phyloP scores from a whole-genome alignment of 169 alveolate species.

The Plasmodium cynomolgi region DNA sequence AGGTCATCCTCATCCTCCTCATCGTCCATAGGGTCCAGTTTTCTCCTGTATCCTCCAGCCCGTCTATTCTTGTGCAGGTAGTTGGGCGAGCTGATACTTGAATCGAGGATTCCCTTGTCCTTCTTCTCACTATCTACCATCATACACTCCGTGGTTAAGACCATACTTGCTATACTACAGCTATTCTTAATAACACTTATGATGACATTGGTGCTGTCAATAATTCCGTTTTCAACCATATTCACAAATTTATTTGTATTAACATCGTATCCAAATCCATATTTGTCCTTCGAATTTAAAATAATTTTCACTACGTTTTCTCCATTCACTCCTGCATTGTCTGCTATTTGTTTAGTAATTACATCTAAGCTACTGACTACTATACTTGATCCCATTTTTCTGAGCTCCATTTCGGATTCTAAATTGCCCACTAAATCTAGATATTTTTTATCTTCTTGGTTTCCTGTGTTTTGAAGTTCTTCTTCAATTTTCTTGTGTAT shows the following conservation, averaged over 20 bases:
- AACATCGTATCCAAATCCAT: slow-evolving; percentile 92
- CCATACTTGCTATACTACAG: slow-evolving; percentile 91
- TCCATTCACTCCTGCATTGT: slow-evolving; percentile 90
- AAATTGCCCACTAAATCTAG: slow-evolving; percentile 81
- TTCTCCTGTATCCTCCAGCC: slow-evolving; percentile 15
- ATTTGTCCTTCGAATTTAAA: slow-evolving; percentile 85
- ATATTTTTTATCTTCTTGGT: slow-evolving; percentile 55
- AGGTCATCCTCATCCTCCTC: slow-evolving; percentile 60
- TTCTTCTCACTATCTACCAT: slow-evolving; percentile 89
- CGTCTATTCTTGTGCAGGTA: slow-evolving; percentile 20
- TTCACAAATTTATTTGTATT: slow-evolving; percentile 89
- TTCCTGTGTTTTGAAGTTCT: slow-evolving; percentile 25
- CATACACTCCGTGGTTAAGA: slow-evolving; percentile 92
- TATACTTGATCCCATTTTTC: slow-evolving; percentile 90
- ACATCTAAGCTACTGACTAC: slow-evolving; percentile 88
- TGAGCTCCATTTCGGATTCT: slow-evolving; percentile 89
- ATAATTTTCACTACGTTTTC: slow-evolving; percentile 88
- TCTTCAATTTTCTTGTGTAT: slow-evolving; percentile 82
- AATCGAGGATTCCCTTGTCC: slow-evolving; percentile 49
- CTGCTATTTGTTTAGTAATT: slow-evolving; percentile 89
- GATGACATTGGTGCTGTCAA: slow-evolving; percentile 91
- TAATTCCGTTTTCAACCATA: slow-evolving; percentile 91
- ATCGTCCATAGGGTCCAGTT: slow-evolving; percentile 28
- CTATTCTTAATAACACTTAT: slow-evolving; percentile 89
- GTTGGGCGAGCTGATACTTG: slow-evolving; percentile 29